These are phyloP conservation scores for Heterobasidion parviporum DNA, from an alignment of 1,284 basidiomycete species.

Conservation along the genomic window DNA sequence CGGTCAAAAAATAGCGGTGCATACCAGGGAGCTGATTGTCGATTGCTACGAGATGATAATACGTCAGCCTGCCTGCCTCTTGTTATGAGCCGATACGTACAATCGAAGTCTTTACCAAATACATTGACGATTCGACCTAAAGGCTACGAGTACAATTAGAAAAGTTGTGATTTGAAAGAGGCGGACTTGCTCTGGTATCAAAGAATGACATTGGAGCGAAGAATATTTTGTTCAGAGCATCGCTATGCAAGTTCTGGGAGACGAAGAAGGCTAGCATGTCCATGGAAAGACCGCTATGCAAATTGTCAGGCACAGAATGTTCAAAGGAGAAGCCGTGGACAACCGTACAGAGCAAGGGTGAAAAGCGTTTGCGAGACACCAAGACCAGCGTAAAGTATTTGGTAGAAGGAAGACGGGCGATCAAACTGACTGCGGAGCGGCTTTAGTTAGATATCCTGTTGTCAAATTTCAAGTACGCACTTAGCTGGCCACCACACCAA, in stretches of 20 bases:
- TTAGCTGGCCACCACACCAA: conserved; percentile 71
- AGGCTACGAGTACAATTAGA: conserved; percentile 38
- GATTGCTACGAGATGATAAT: conserved; percentile 37
- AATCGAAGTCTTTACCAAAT: conserved; percentile 77
- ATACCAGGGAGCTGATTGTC: conserved; percentile 64
- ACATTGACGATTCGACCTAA: conserved; percentile 86
- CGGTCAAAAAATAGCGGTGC: conserved; percentile 14
- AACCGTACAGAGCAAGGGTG: conserved; percentile 46
- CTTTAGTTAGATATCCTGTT: neutral
- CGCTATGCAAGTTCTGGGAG: conserved; percentile 39
- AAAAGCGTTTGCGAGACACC: conserved; percentile 54
- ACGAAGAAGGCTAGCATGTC: conserved; percentile 61
- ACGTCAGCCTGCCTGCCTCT: neutral
- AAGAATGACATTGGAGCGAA: conserved; percentile 80
- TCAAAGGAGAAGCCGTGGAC: conserved; percentile 33
- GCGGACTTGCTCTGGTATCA: conserved; percentile 59
- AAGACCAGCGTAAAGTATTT: conserved; percentile 63
- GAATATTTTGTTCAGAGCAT: conserved; percentile 5
- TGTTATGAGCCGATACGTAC: neutral
- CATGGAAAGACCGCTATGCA: conserved; percentile 43
- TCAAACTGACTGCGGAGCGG: conserved; percentile 32
- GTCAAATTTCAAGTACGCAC: conserved; percentile 22
- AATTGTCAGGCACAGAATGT: conserved; percentile 17
- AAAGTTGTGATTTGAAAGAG: neutral
- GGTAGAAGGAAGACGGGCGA: conserved; percentile 53